Base-by-base conservation (phyloP, 2,329 filamentous ascomycete species). In the Ophiosphaerella narmari region DNA sequence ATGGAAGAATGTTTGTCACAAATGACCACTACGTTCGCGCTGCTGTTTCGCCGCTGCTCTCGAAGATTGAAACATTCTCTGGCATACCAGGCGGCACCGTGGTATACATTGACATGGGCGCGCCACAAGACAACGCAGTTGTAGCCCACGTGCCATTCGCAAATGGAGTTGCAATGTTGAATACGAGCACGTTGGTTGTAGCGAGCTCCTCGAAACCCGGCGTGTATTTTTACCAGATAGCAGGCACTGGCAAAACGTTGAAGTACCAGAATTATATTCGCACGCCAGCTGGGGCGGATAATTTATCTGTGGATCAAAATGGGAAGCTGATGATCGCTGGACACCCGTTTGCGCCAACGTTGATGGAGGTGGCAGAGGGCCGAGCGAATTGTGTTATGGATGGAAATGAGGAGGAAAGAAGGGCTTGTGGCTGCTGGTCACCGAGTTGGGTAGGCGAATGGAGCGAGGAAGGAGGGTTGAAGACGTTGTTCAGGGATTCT, bases 11-110 rank as follows among this genome's bases (percentile, higher is more conserved):
- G 1, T 66, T 72, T 43, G 58, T 77, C 12, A 77, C 74, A 13
- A 78, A 78, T 47, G 75, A 78, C 57, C 76, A 78, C 55, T 68
- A 63, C 54, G 65, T 77, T 43, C 61, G 57, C 11, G 55, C 68
- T 1, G 54, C 63, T 7, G 37, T 58, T 1, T 61, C 64, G 1
- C 59, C 55, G 0, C 6, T 70, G 1, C 52, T 76, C 1, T 64
- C 66, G 2, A 66, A 68, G 26, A 29, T 76, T 2, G 76, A 79
- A 48, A 76, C 75, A 0, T 77, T 71, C 42, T 55, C 67, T 1
- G 71, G 62, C 0, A 44, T 71, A 1, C 71, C 75, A 0, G 65
- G 69, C 4, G 75, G 74, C 2, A 69, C 52, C 8, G 60, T 79
- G 11, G 67, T 73, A 0, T 72, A 72, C 42, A 54, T 75, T 5